Evolutionary conservation across 2,329 filamentous ascomycete genomes (phyloP).

Genomic region (Microthyrium microscopicum): DNA sequence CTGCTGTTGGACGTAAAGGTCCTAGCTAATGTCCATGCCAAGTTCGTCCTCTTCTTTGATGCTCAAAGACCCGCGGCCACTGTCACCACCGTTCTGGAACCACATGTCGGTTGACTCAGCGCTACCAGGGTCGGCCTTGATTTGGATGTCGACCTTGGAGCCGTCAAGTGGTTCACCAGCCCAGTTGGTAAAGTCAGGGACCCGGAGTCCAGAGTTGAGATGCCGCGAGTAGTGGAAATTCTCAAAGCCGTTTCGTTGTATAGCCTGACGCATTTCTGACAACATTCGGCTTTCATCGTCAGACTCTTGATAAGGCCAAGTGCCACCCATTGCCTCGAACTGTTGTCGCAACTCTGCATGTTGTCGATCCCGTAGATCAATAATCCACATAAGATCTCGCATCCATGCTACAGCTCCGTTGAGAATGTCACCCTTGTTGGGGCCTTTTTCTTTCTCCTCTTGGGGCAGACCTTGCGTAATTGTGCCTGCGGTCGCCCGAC

Average conservation of each 20-base stretch:
- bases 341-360: constrained; percentile 72
- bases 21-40: constrained; percentile 47
- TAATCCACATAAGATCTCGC: constrained; percentile 92
- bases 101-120: constrained; percentile 34
- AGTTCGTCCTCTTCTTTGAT: constrained; percentile 88
- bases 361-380: constrained; percentile 75
- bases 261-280: constrained; percentile 73
- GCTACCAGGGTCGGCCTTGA: constrained; percentile 36
- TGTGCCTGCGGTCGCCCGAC: constrained; percentile 66
- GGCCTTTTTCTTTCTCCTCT: constrained; percentile 96
- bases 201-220: constrained; percentile 69
- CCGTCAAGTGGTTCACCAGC: constrained; percentile 56
- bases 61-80: constrained; percentile 35
- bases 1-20: background rate
- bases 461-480: constrained; percentile 86
- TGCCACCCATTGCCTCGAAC: constrained; percentile 54
- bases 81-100: constrained; percentile 1
- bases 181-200: constrained; percentile 85
- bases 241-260: constrained; percentile 59
- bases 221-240: constrained; percentile 75
- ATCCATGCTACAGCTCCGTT: constrained; percentile 97
- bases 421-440: constrained; percentile 96
- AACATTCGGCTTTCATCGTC: constrained; percentile 96
- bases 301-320: constrained; percentile 63
- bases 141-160: constrained; percentile 27